These are phyloP conservation scores for Limnomonas spitsbergensis DNA, from an alignment of 139 green algal genomes.

Conservation along the genomic window DNA sequence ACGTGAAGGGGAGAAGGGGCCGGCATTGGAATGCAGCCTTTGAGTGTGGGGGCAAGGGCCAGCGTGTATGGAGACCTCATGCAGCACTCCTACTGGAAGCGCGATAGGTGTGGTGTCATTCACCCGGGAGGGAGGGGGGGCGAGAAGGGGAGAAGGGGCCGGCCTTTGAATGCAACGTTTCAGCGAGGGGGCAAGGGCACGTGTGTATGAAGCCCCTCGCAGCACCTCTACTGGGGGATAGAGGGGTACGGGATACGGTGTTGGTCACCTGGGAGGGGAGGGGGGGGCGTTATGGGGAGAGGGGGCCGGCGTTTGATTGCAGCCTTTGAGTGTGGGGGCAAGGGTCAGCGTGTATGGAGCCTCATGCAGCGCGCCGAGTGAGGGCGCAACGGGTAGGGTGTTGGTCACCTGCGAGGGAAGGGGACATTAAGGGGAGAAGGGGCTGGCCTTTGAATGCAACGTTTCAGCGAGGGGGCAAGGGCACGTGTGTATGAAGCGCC, in stretches of 20 bases:
- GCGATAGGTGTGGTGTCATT: too few relatives aligned
- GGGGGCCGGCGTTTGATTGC: neutral
- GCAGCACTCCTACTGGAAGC: neutral
- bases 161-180: too few relatives aligned
- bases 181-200: too few relatives aligned
- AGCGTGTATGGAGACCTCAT: neutral
- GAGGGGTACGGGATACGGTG: neutral
- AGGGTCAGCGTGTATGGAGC: neutral
- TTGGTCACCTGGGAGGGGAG: neutral
- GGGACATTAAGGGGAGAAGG: too few relatives aligned
- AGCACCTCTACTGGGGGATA: too few relatives aligned
- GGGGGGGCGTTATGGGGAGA: neutral
- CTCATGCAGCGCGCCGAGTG: neutral
- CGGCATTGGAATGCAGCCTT: neutral
- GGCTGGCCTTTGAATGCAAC: too few relatives aligned
- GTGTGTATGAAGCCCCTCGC: too few relatives aligned
- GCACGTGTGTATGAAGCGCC: too few relatives aligned
- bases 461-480: too few relatives aligned
- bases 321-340: neutral
- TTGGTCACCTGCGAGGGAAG: too few relatives aligned
- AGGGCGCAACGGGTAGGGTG: neutral
- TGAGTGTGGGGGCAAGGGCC: neutral
- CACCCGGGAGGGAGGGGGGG: too few relatives aligned
- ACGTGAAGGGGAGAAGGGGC: neutral
- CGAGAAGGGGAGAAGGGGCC: too few relatives aligned